Evolutionary conservation across 768 basidiomycete species (phyloP).

Genomic region (Coprinellus micaceus): DNA sequence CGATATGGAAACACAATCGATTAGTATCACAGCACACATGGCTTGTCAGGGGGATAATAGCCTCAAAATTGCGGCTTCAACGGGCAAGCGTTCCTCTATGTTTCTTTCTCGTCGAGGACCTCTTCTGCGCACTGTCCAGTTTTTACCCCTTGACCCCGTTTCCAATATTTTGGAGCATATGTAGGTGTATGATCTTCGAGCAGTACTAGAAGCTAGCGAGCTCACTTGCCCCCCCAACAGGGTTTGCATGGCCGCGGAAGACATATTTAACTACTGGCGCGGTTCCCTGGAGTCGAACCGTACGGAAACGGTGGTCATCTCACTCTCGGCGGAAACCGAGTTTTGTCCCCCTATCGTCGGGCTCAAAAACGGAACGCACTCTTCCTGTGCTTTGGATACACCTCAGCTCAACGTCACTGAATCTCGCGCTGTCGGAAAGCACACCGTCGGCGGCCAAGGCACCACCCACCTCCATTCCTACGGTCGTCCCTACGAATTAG

Average conservation of each 20-base stretch:
- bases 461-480: not conserved
- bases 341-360: constrained; percentile 45
- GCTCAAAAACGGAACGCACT: constrained; percentile 4
- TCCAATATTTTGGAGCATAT: too few species aligned
- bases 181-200: too few species aligned
- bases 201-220: too few species aligned
- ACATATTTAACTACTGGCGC: constrained; percentile 1
- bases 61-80: not conserved
- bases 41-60: constrained; percentile 2
- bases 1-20: constrained; percentile 11
- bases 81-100: not conserved
- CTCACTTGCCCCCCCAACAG: not conserved
- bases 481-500: not conserved
- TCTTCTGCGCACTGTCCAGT: too few species aligned
- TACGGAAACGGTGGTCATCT: constrained; percentile 10
- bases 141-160: too few species aligned
- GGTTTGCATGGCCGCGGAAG: not conserved
- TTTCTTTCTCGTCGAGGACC: too few species aligned
- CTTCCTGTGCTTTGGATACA: not conserved
- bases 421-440: not conserved
- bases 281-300: constrained; percentile 1
- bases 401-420: not conserved
- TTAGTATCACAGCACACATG: constrained; percentile 7
- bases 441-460: not conserved
- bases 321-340: constrained; percentile 14